Conservation (phyloP, 768 basidiomycete species). For the Gyrodon lividus region DNA sequence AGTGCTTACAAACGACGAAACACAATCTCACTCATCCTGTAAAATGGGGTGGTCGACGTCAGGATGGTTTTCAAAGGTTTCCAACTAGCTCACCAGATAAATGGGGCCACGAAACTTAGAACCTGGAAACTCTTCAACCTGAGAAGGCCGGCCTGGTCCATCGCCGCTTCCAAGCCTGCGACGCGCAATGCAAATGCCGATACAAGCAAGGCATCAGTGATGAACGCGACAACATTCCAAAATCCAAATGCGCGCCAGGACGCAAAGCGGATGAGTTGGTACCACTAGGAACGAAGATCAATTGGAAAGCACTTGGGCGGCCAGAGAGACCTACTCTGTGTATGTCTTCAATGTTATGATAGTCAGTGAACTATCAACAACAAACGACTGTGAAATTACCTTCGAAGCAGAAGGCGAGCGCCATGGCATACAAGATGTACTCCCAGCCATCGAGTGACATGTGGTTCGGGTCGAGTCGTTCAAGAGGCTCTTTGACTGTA, state of each 20-base stretch:
- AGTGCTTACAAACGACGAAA: neutral
- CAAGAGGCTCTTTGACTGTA: constrained; percentile 73
- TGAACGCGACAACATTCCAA: constrained; percentile 68
- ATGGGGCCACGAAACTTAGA: constrained; percentile 81
- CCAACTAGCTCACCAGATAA: constrained; percentile 68
- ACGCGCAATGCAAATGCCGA: constrained; percentile 76
- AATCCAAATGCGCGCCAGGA: constrained; percentile 82
- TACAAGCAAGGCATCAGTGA: constrained; percentile 72
- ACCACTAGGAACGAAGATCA: constrained; percentile 46
- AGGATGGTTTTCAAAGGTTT: neutral
- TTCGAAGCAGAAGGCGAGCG: constrained; percentile 75
- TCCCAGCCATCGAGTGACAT: constrained; percentile 77
- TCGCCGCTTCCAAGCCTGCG: constrained; percentile 43
- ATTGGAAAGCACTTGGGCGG: neutral
- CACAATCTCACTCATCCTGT: constrained; percentile 74
- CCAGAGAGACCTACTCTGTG: constrained; percentile 18
- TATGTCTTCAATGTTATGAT: constrained; percentile 17
- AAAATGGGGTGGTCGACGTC: neutral
- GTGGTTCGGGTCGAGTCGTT: constrained; percentile 58
- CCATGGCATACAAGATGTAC: constrained; percentile 73
- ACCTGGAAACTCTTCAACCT: constrained; percentile 81
- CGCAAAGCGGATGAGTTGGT: constrained; percentile 68
- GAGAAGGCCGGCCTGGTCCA: constrained; percentile 36
- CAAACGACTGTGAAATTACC: constrained; percentile 44
- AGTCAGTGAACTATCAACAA: constrained; percentile 39